These are phyloP conservation scores for Sporothrix phasma DNA, from an alignment of 2,329 filamentous ascomycete genomes.

Conservation along the genomic window DNA sequence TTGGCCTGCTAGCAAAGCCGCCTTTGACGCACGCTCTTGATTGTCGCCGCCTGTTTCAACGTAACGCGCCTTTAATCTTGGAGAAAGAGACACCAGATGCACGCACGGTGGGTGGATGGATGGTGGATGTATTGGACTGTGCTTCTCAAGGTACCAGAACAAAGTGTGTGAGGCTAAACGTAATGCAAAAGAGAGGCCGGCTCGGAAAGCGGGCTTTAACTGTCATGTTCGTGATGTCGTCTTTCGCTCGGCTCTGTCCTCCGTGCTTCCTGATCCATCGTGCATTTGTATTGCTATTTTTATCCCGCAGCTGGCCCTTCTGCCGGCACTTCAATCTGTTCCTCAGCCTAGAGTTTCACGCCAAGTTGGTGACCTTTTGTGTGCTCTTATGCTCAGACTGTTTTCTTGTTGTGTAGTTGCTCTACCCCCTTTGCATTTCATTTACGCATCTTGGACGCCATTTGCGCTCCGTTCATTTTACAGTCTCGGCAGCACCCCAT, in stretches of 20 bases:
- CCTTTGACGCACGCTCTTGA: conserved; percentile 1
- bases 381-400: too few relatives aligned
- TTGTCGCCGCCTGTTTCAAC: not conserved
- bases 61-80: not conserved
- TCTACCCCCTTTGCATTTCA: too few relatives aligned
- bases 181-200: too few relatives aligned
- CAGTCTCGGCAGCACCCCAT: too few relatives aligned
- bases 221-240: not conserved
- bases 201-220: too few relatives aligned
- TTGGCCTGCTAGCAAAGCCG: not conserved
- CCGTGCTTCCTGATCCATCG: not conserved
- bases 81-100: too few relatives aligned
- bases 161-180: too few relatives aligned
- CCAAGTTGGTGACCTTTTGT: not conserved
- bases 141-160: too few relatives aligned
- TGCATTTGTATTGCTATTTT: conserved; percentile 1
- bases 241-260: not conserved
- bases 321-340: not conserved
- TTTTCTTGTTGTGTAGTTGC: too few relatives aligned
- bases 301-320: not conserved
- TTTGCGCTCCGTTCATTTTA: not conserved
- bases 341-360: conserved; percentile 3
- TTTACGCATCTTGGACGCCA: not conserved
- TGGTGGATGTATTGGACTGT: not conserved
- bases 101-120: too few relatives aligned